Base-by-base conservation (phyloP, 2,329 filamentous ascomycete genomes). In the Nothopassalora personata region DNA sequence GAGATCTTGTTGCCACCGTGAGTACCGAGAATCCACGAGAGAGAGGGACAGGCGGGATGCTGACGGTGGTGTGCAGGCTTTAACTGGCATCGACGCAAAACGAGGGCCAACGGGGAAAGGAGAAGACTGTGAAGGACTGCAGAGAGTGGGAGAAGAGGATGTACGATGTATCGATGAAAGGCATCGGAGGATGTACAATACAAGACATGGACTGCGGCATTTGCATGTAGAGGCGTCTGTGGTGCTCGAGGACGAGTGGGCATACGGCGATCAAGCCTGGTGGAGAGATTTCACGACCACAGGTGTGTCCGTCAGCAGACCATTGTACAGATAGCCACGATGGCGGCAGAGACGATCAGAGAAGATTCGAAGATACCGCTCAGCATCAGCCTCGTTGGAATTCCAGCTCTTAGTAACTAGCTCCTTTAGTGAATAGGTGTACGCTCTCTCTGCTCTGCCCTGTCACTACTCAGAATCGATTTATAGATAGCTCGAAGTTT, bases 1-100 rank as follows among this genome's bases (percentile, higher is more conserved):
- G 80, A 82, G 72, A 72, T 80, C 56, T 68, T 82, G 5, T 71
- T 80, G 9, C 78, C 79, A 51, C 75, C 77, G 72, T 81, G 74
- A 74, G 75, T 68, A 13, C 27, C 3, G 15, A 13, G 36, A 15
- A 4, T 1, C 8, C 19, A 10, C 8, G 31, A 23, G 15, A n/a
- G 30, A 51, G n/a, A 19, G 15, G 31, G 18, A 5, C 31, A 27
- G 19, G 28, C 51, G 46, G 45, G 33, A 27, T 50, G 15, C 30
- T n/a, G 15, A 33, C 19, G 10, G 19, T 36, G 18, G 18, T 45
- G 10, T 34, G 9, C 9, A 34, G 36, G 49, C 19, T 51, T 23
- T 58, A 54, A 54, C 18, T 19, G 34, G 46, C n/a, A 18, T 23
- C 36, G 52, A 54, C 10, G 27, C 5, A n/a, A 27, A 15, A 43